Conservation (phyloP, 2,329 filamentous ascomycete species). For the Aureobasidium sp. region DNA sequence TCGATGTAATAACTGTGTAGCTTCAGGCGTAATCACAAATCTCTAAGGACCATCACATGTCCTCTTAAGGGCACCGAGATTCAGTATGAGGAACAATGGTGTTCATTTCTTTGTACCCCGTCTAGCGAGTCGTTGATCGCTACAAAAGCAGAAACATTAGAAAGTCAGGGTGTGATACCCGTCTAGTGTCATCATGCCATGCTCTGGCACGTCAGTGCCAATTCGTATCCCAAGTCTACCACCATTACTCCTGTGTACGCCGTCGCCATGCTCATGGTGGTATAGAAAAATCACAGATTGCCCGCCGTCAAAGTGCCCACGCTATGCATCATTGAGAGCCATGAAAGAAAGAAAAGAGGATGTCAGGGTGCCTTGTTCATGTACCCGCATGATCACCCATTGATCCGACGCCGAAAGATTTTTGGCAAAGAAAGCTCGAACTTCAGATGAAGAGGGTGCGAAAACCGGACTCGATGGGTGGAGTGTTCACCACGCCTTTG, state of each 20-base stretch:
- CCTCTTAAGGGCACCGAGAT: neutral
- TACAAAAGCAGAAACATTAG: slow-evolving; percentile 3
- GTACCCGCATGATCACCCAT: slow-evolving; percentile 10
- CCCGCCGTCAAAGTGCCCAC: slow-evolving; percentile 14
- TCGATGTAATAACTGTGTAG: too few relatives aligned
- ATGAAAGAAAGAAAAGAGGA: slow-evolving; percentile 10
- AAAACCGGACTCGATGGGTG: slow-evolving; percentile 30
- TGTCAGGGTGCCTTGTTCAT: slow-evolving; percentile 8
- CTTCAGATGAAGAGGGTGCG: slow-evolving; percentile 33
- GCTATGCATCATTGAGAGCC: slow-evolving; percentile 17
- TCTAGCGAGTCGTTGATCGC: neutral
- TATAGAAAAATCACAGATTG: slow-evolving; percentile 14
- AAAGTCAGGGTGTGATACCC: slow-evolving; percentile 5
- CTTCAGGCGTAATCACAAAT: too few relatives aligned
- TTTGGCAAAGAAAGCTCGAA: neutral
- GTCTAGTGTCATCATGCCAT: slow-evolving; percentile 18
- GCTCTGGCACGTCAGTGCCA: slow-evolving; percentile 7
- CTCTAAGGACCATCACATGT: too few relatives aligned
- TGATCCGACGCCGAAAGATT: neutral
- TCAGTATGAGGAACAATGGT: neutral
- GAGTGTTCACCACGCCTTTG: slow-evolving; percentile 29
- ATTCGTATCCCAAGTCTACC: slow-evolving; percentile 13
- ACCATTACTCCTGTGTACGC: slow-evolving; percentile 13
- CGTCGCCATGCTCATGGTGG: slow-evolving; percentile 17
- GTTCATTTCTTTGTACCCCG: neutral